Conservation (phyloP, 176 grass and related monocot species). For the Poa annua region DNA sequence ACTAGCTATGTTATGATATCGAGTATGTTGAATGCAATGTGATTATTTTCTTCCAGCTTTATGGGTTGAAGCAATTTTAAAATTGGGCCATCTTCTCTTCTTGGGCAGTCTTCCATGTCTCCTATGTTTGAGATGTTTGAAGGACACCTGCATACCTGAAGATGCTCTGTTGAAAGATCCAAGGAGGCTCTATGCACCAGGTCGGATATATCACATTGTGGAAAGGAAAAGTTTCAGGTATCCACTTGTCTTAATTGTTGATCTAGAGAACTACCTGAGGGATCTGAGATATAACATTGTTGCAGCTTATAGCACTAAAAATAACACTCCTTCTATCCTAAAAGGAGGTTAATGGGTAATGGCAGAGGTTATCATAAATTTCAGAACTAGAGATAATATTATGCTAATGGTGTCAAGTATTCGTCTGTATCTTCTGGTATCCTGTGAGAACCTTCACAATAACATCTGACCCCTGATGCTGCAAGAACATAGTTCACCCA, state of each 20-base stretch:
- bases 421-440: background rate
- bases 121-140: conserved; percentile 80
- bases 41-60: conserved; percentile 42
- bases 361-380: background rate
- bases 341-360: background rate
- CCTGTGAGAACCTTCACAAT: background rate
- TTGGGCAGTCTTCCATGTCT: conserved; percentile 81
- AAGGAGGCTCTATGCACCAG: conserved; percentile 93
- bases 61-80: conserved; percentile 40
- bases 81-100: conserved; percentile 38
- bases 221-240: conserved; percentile 88
- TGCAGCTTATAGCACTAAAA: background rate
- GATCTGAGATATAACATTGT: background rate
- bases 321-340: background rate
- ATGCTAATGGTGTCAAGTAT: background rate
- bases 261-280: background rate
- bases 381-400: conserved; percentile 3
- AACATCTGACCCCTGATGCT: background rate
- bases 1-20: conserved; percentile 6
- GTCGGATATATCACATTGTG: conserved; percentile 92
- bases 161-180: conserved; percentile 80
- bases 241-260: background rate
- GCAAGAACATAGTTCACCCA: background rate
- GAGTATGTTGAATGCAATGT: conserved; percentile 19
- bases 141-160: conserved; percentile 88